Conservation (phyloP, 2,329 filamentous ascomycete species). For the Penicillium sp. region DNA sequence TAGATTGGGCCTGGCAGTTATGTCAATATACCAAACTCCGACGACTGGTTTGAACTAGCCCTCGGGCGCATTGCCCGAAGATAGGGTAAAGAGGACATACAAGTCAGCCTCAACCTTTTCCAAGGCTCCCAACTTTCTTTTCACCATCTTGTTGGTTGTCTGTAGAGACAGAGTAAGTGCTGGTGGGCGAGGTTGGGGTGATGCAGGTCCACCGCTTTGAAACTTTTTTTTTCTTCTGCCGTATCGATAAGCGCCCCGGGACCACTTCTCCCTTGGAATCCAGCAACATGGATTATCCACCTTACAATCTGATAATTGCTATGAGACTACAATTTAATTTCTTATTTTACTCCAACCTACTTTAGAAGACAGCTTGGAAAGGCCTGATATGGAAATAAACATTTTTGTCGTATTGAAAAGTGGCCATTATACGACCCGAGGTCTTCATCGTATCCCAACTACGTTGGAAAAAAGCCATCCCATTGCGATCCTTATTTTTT, state of each 20-base stretch:
- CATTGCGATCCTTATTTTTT: slow-evolving; percentile 35
- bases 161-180: slow-evolving; percentile 3
- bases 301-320: background rate
- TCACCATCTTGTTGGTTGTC: slow-evolving; percentile 60
- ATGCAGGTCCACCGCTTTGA: slow-evolving; percentile 48
- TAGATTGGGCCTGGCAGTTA: slow-evolving; percentile 66
- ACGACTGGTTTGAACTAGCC: background rate
- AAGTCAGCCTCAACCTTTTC: slow-evolving; percentile 94
- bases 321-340: background rate
- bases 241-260: slow-evolving; percentile 35
- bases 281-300: background rate
- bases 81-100: slow-evolving; percentile 45
- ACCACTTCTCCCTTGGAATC: background rate
- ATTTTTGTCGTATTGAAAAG: slow-evolving; percentile 27
- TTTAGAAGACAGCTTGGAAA: background rate
- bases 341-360: background rate
- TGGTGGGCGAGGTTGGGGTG: slow-evolving; percentile 70
- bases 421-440: slow-evolving; percentile 24
- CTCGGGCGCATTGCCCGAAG: slow-evolving; percentile 5
- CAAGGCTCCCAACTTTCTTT: slow-evolving; percentile 85
- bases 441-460: slow-evolving; percentile 45
- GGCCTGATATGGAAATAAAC: background rate
- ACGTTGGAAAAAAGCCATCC: slow-evolving; percentile 42
- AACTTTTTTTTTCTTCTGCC: slow-evolving; percentile 29
- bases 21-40: slow-evolving; percentile 23